Evolutionary conservation across 306 rosid species (phyloP).

Genomic region (Lagenaria siceraria): DNA sequence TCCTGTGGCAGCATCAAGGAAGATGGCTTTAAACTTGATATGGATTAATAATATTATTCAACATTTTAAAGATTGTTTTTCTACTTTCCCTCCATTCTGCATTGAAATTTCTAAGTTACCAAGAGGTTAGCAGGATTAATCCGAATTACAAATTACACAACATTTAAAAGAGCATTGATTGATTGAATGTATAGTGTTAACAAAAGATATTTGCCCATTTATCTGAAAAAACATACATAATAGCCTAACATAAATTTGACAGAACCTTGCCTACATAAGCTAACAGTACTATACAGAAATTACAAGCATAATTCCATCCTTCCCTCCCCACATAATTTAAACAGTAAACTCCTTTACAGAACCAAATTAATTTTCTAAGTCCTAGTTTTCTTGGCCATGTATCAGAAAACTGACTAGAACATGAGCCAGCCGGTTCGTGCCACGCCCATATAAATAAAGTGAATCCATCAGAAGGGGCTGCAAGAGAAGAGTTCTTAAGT

Average conservation of each 20-base stretch:
- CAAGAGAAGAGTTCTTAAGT: not conserved
- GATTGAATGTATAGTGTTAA: not conserved
- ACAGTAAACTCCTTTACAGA: slow-evolving; percentile 34
- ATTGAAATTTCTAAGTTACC: not conserved
- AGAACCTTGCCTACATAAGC: not conserved
- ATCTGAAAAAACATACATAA: not conserved
- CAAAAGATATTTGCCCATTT: not conserved
- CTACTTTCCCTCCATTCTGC: not conserved
- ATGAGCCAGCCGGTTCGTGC: not conserved
- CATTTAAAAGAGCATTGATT: not conserved
- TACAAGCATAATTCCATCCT: slow-evolving; percentile 40
- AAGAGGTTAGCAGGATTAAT: not conserved
- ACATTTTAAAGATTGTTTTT: not conserved
- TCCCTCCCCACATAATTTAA: slow-evolving; percentile 24
- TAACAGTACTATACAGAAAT: slow-evolving; percentile 26
- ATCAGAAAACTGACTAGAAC: not conserved
- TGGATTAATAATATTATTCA: not conserved
- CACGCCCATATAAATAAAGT: not conserved
- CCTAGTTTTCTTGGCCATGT: not conserved
- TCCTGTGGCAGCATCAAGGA: not conserved
- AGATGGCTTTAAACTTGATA: not conserved
- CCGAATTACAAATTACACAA: not conserved
- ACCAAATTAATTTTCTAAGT: slow-evolving; percentile 15
- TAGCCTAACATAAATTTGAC: not conserved
- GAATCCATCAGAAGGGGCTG: not conserved